Conservation (phyloP, 441 rosid species). For the Bruguiera hainesii region DNA sequence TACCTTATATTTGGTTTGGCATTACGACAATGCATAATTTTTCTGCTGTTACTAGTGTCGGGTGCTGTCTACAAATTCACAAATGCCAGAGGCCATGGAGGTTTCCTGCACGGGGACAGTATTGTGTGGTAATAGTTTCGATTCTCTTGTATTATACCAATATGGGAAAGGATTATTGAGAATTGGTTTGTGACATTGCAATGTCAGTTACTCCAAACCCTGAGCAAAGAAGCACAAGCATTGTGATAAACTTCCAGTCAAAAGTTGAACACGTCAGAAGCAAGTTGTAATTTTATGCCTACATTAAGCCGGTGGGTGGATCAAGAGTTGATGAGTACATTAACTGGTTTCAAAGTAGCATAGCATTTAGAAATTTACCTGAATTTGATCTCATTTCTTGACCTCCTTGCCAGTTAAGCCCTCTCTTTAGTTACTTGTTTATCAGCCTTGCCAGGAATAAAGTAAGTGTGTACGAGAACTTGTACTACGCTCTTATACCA, state of each 20-base stretch:
- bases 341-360: background rate
- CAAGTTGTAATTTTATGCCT: too few species aligned
- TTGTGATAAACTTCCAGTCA: too few species aligned
- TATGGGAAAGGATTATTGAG: background rate
- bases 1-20: background rate
- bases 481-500: too few species aligned
- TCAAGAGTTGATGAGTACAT: too few species aligned
- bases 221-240: too few species aligned
- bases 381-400: background rate
- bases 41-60: constrained; percentile 34
- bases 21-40: constrained; percentile 2
- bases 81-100: constrained; percentile 75
- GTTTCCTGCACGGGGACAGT: constrained; percentile 72
- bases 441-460: background rate
- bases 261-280: too few species aligned
- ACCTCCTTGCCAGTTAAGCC: background rate
- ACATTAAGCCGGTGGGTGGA: too few species aligned
- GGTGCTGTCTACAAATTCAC: constrained; percentile 79
- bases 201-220: too few species aligned
- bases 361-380: too few species aligned
- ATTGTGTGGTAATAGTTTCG: constrained; percentile 32
- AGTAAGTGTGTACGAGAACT: too few species aligned
- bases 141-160: background rate
- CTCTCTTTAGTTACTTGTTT: background rate
- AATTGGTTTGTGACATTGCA: background rate